Percentiles rank a stretch among this genome's conserved stretches.
These are phyloP conservation scores for Cichorium intybus DNA, from an alignment of 140 eudicot genomes.

Conservation along the genomic window DNA sequence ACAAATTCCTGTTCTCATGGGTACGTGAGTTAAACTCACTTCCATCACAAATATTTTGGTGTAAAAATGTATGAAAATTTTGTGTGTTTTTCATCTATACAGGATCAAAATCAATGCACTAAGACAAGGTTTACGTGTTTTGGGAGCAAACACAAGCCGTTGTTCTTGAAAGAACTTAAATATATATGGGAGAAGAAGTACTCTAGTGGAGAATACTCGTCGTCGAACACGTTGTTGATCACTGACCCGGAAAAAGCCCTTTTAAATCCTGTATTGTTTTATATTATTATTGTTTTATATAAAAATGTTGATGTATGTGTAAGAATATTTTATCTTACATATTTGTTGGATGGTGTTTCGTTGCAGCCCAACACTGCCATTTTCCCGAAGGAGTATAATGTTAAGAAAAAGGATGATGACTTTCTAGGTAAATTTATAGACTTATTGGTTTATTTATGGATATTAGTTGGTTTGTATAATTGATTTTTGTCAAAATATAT, in stretches of 20 bases:
- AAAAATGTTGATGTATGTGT: neutral
- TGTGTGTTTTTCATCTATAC: neutral
- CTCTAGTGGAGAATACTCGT: conserved; percentile 23
- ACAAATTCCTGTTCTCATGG: conserved; percentile 27
- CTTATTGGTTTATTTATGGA: neutral
- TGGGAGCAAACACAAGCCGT: conserved; percentile 38
- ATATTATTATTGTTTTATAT: neutral
- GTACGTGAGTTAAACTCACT: conserved; percentile 7
- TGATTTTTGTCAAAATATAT: conserved; percentile 1
- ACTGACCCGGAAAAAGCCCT: conserved; percentile 43
- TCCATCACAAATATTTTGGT: neutral
- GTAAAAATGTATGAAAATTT: too few species aligned
- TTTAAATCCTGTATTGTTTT: conserved; percentile 49
- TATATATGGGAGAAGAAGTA: conserved; percentile 37
- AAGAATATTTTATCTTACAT: neutral
- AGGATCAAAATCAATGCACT: conserved; percentile 48
- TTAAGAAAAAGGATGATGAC: conserved; percentile 19
- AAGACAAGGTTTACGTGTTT: conserved; percentile 32
- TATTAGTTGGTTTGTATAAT: neutral
- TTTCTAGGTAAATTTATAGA: conserved; percentile 28
- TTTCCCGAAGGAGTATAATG: conserved; percentile 33
- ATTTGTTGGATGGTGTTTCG: conserved; percentile 12
- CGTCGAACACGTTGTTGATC: conserved; percentile 50
- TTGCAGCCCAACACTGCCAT: conserved; percentile 62
- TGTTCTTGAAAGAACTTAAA: conserved; percentile 44